A percentile compares a stretch with the other conserved stretches of the same genome.
Conservation (phyloP, 768 basidiomycete species). For the Podaxis sp. region DNA sequence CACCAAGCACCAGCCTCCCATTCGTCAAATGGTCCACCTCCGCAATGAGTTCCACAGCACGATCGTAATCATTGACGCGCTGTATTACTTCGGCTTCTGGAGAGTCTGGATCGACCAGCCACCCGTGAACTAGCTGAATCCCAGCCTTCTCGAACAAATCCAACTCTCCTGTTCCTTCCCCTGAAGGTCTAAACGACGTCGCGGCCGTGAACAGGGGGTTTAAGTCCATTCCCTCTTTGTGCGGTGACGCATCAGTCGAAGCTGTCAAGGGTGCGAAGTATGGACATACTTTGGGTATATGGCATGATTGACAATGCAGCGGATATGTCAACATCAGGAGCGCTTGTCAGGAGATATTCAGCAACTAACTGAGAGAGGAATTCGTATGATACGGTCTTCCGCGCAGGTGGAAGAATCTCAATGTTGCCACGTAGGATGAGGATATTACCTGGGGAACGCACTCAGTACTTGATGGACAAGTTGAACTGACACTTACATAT, state of each 20-base stretch:
- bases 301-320: constrained; percentile 78
- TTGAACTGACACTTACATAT: constrained; percentile 56
- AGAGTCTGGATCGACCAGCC: constrained; percentile 76
- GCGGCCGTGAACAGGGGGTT: constrained; percentile 80
- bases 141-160: constrained; percentile 82
- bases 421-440: constrained; percentile 85
- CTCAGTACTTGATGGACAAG: constrained; percentile 6
- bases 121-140: constrained; percentile 85
- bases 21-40: constrained; percentile 76
- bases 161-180: constrained; percentile 67
- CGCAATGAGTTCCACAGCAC: constrained; percentile 70
- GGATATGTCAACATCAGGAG: constrained; percentile 62
- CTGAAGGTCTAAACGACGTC: constrained; percentile 65
- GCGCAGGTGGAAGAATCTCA: constrained; percentile 62
- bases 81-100: constrained; percentile 56
- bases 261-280: background rate
- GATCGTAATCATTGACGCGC: constrained; percentile 67
- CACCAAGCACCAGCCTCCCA: constrained; percentile 54
- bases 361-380: constrained; percentile 82
- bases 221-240: constrained; percentile 83
- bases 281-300: constrained; percentile 65
- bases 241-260: background rate
- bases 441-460: constrained; percentile 66
- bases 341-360: constrained; percentile 69
- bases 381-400: constrained; percentile 78